Evolutionary conservation across 192 early-diverging fungal species (phyloP).

Genomic region (Chytriomyces sp.): DNA sequence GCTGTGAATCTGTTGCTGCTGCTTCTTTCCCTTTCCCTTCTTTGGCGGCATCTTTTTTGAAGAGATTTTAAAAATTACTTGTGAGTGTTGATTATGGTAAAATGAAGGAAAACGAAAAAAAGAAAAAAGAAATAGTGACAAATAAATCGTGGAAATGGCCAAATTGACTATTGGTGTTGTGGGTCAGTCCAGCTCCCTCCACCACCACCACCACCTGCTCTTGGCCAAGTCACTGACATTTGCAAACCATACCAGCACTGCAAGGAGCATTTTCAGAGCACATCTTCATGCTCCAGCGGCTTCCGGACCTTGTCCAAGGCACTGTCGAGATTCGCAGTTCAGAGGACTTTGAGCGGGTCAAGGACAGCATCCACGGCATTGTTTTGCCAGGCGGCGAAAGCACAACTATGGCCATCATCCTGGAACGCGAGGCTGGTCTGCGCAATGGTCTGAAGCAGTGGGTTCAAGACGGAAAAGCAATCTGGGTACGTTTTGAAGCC

Average conservation of each 20-base stretch:
- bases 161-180: slow-evolving; percentile 20
- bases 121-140: not conserved
- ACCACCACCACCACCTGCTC: not conserved
- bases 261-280: slow-evolving; percentile 98
- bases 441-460: slow-evolving; percentile 79
- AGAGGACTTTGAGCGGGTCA: slow-evolving; percentile 63
- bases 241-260: slow-evolving; percentile 60
- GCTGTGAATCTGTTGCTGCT: slow-evolving; percentile 39
- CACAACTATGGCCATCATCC: slow-evolving; percentile 91
- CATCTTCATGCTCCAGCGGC: slow-evolving; percentile 75
- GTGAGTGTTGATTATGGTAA: not conserved
- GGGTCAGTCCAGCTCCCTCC: slow-evolving; percentile 1
- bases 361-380: slow-evolving; percentile 72
- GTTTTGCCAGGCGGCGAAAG: slow-evolving; percentile 96
- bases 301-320: slow-evolving; percentile 61
- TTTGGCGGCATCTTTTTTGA: slow-evolving; percentile 33
- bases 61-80: not conserved
- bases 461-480: slow-evolving; percentile 79
- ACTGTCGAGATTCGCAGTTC: slow-evolving; percentile 70
- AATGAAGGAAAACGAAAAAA: slow-evolving; percentile 14
- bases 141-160: not conserved
- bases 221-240: not conserved
- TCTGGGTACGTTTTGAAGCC: slow-evolving; percentile 50
- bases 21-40: slow-evolving; percentile 27
- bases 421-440: slow-evolving; percentile 78